Evolutionary conservation across 2,329 filamentous ascomycete genomes (phyloP).

Genomic region (Tolypocladium ophioglossoides): DNA sequence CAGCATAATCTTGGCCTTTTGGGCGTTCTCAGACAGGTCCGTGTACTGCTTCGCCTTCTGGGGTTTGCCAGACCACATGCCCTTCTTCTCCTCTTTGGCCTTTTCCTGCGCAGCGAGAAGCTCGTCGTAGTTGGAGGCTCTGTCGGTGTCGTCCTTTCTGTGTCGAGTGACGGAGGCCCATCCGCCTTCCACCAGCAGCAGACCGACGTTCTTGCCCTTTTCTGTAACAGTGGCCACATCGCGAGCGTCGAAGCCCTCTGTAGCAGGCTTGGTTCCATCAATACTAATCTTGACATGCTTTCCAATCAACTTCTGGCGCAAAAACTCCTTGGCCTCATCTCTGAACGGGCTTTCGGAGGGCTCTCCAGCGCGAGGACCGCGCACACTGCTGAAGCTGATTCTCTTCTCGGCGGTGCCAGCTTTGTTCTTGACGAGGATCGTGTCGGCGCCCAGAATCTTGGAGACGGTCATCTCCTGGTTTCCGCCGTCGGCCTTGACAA

Average conservation of each 20-base stretch:
- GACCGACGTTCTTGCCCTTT: slow-evolving; percentile 77
- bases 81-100: slow-evolving; percentile 81
- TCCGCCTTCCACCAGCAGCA: slow-evolving; percentile 80
- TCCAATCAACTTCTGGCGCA: slow-evolving; percentile 87
- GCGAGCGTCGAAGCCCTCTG: slow-evolving; percentile 83
- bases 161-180: slow-evolving; percentile 93
- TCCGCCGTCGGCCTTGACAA: slow-evolving; percentile 54
- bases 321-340: slow-evolving; percentile 90
- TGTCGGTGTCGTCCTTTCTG: slow-evolving; percentile 86
- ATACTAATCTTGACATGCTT: slow-evolving; percentile 87
- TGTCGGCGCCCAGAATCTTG: slow-evolving; percentile 81
- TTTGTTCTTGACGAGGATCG: slow-evolving; percentile 78
- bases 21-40: slow-evolving; percentile 84
- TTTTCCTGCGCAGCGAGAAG: slow-evolving; percentile 68
- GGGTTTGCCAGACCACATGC: slow-evolving; percentile 88
- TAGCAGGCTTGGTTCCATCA: slow-evolving; percentile 83
- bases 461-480: slow-evolving; percentile 74
- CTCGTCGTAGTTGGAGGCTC: slow-evolving; percentile 89
- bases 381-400: slow-evolving; percentile 83
- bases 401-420: slow-evolving; percentile 71
- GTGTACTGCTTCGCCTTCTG: slow-evolving; percentile 73
- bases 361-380: slow-evolving; percentile 84
- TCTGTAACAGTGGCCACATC: slow-evolving; percentile 84
- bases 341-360: slow-evolving; percentile 79
- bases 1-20: slow-evolving; percentile 92